These are phyloP conservation scores for Colletotrichum simmondsii DNA, from an alignment of 2,329 filamentous ascomycete genomes.

Conservation along the genomic window DNA sequence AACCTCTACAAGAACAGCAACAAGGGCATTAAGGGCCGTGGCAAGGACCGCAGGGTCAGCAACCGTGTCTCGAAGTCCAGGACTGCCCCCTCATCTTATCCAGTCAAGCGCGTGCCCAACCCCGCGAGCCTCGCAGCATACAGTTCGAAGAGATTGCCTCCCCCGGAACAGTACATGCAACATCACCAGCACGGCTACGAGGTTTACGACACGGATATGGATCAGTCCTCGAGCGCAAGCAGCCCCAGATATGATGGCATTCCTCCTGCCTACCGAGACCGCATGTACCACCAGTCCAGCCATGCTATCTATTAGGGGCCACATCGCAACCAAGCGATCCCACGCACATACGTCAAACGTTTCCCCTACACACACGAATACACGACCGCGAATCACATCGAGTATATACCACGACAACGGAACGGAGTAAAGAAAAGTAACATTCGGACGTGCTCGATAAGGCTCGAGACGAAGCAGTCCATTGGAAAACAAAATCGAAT, in stretches of 20 bases:
- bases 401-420: conserved; percentile 11
- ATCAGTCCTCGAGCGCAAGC: conserved; percentile 32
- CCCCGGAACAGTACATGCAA: conserved; percentile 33
- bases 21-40: conserved; percentile 96
- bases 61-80: conserved; percentile 38
- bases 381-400: conserved; percentile 10
- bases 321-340: not conserved
- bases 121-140: conserved; percentile 29
- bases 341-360: not conserved
- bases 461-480: not conserved
- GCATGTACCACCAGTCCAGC: conserved; percentile 23
- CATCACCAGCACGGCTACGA: conserved; percentile 29
- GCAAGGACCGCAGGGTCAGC: conserved; percentile 80
- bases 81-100: conserved; percentile 28
- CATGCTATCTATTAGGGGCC: conserved; percentile 20
- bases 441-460: not conserved
- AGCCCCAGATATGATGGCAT: conserved; percentile 31
- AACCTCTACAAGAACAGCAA: conserved; percentile 97
- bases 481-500: conserved; percentile 10
- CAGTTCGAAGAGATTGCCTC: conserved; percentile 29
- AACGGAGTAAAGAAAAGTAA: conserved; percentile 22
- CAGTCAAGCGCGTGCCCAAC: conserved; percentile 30
- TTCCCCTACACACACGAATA: not conserved
- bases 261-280: conserved; percentile 21
- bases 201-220: conserved; percentile 34